These are phyloP conservation scores for Russula griseocarnosa DNA, from an alignment of 768 basidiomycete genomes.

Conservation along the genomic window DNA sequence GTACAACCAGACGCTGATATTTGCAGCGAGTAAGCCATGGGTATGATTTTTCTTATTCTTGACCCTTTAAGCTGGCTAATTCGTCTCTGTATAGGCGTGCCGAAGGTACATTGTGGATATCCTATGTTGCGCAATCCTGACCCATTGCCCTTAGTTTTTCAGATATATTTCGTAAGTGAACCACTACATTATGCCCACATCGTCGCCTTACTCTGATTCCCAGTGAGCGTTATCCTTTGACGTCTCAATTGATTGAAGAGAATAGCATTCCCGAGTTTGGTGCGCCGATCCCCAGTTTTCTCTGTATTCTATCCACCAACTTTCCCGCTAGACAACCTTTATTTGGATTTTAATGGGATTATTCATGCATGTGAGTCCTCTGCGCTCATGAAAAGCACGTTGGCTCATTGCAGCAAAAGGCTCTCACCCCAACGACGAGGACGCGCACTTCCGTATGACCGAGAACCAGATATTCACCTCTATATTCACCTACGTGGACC, in stretches of 20 bases:
- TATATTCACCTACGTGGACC: slow-evolving; percentile 95
- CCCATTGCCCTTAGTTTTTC: slow-evolving; percentile 67
- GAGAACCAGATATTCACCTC: slow-evolving; percentile 98
- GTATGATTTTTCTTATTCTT: slow-evolving; percentile 2
- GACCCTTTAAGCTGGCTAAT: slow-evolving; percentile 4
- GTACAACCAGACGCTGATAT: neutral
- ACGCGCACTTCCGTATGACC: slow-evolving; percentile 90
- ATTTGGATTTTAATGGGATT: slow-evolving; percentile 92
- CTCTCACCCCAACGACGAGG: slow-evolving; percentile 95
- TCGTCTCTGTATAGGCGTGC: slow-evolving; percentile 40
- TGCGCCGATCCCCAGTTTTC: slow-evolving; percentile 35
- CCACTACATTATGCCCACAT: neutral
- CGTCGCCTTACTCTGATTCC: slow-evolving; percentile 11
- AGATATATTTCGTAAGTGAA: slow-evolving; percentile 83
- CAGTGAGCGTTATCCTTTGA: slow-evolving; percentile 96
- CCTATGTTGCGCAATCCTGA: slow-evolving; percentile 6
- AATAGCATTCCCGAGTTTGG: slow-evolving; percentile 99
- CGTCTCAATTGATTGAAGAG: slow-evolving; percentile 95
- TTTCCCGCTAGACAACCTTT: slow-evolving; percentile 64
- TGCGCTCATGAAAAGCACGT: neutral
- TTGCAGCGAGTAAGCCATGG: slow-evolving; percentile 17
- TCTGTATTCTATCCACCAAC: slow-evolving; percentile 23
- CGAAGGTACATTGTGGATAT: slow-evolving; percentile 38
- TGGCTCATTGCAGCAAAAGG: slow-evolving; percentile 38
- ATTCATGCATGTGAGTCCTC: slow-evolving; percentile 66